Evolutionary conservation across 768 basidiomycete species (phyloP).

Genomic region (Mycena kentingensis): DNA sequence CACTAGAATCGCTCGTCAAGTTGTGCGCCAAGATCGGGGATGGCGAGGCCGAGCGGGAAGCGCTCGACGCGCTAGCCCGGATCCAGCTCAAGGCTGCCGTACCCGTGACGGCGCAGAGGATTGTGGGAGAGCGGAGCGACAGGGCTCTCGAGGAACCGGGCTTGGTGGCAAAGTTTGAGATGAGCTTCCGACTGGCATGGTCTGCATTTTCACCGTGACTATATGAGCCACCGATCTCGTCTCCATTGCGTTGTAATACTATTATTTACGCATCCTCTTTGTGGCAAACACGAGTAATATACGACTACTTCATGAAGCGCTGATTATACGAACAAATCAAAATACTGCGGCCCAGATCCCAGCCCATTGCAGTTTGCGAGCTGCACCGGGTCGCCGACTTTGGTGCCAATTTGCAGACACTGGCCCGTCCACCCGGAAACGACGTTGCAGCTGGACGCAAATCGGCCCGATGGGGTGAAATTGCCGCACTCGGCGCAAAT

Average conservation of each 20-base stretch:
- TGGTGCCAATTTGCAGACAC: conserved; percentile 14
- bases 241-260: not conserved
- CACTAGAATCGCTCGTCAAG: conserved; percentile 11
- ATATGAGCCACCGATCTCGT: not conserved
- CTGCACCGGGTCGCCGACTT: conserved; percentile 2
- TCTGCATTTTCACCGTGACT: conserved; percentile 2
- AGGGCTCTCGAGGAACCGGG: no score
- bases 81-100: no score
- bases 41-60: not conserved
- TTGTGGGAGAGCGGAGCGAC: no score
- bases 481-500: conserved; percentile 13
- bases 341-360: conserved; percentile 13
- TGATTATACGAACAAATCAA: conserved; percentile 2
- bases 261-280: not conserved
- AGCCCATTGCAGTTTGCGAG: conserved; percentile 6
- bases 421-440: conserved; percentile 6
- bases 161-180: no score
- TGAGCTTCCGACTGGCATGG: conserved; percentile 1
- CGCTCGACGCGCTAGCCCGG: not conserved
- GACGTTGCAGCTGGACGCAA: conserved; percentile 7
- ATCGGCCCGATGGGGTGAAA: not conserved
- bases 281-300: no score
- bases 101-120: no score
- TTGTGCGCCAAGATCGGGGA: conserved; percentile 10
- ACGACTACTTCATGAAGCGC: no score